Percentiles rank a stretch among this genome's conserved stretches.
Evolutionary conservation across 163 green algal genomes (phyloP).

Genomic region (Trebouxiophyceae sp.): DNA sequence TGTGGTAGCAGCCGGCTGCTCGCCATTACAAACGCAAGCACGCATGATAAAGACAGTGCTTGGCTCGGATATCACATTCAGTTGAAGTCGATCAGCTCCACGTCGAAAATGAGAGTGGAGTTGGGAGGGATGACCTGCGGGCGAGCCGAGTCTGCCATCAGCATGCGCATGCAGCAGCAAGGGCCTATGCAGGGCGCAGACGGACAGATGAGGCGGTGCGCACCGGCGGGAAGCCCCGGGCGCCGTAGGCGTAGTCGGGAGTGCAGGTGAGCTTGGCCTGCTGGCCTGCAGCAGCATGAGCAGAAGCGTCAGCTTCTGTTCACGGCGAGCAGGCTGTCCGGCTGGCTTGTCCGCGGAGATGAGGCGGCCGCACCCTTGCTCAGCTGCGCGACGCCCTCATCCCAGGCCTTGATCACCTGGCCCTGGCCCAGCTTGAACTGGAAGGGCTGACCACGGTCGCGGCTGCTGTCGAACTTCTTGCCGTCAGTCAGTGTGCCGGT

Average conservation of each 20-base stretch:
- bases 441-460: slow-evolving; percentile 41
- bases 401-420: slow-evolving; percentile 60
- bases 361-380: slow-evolving; percentile 11
- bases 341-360: not conserved
- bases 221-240: slow-evolving; percentile 7
- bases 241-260: slow-evolving; percentile 63
- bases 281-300: no score
- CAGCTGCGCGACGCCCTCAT: slow-evolving; percentile 63
- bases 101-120: slow-evolving; percentile 72
- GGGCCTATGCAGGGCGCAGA: not conserved
- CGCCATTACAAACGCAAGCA: no score
- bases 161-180: not conserved
- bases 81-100: slow-evolving; percentile 56
- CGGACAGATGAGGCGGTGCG: no score
- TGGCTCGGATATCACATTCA: no score
- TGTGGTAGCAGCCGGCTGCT: no score
- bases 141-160: not conserved
- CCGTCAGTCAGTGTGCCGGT: slow-evolving; percentile 30
- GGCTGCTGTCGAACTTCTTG: slow-evolving; percentile 44
- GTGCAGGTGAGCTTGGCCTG: slow-evolving; percentile 56
- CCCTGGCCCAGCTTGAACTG: slow-evolving; percentile 43
- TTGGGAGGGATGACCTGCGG: slow-evolving; percentile 64
- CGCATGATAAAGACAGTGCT: no score
- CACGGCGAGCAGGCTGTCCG: no score
- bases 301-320: no score